phyloP scores from a whole-genome alignment of 2,329 filamentous ascomycete species.

The Colletotrichum musicola region DNA sequence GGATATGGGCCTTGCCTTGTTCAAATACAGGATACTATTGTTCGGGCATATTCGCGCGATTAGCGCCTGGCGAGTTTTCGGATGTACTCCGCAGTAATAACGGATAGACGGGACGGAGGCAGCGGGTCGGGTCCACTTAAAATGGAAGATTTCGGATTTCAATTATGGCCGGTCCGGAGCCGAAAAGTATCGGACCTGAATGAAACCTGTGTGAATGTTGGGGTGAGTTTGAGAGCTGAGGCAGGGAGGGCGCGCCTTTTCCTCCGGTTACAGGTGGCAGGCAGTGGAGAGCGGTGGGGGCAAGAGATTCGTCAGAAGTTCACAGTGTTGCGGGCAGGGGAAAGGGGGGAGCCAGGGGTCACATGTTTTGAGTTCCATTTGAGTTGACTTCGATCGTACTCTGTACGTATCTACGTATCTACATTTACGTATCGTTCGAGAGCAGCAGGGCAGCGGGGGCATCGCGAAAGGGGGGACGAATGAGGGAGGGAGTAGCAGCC shows the following conservation, averaged over 20 bases:
- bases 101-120: background rate
- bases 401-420: background rate
- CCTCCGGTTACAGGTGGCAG: constrained; percentile 11
- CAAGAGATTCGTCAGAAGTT: constrained; percentile 7
- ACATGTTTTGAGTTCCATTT: background rate
- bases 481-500: background rate
- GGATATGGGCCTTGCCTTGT: too few species aligned
- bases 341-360: constrained; percentile 22
- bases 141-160: constrained; percentile 6
- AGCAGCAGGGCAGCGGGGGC: background rate
- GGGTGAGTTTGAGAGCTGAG: constrained; percentile 12
- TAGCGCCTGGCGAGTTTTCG: too few species aligned
- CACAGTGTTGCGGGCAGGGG: background rate
- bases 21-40: too few species aligned
- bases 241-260: constrained; percentile 10
- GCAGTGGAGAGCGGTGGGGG: constrained; percentile 8
- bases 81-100: too few species aligned
- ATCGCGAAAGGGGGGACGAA: background rate
- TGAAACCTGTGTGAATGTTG: constrained; percentile 24
- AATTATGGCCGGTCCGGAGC: constrained; percentile 9
- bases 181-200: constrained; percentile 5
- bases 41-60: too few species aligned
- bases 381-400: background rate
- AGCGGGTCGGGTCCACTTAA: background rate
- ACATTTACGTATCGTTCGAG: background rate